phyloP scores from a whole-genome alignment of 371 early-diverging fungal genomes.

The Haplosporangium sp. region DNA sequence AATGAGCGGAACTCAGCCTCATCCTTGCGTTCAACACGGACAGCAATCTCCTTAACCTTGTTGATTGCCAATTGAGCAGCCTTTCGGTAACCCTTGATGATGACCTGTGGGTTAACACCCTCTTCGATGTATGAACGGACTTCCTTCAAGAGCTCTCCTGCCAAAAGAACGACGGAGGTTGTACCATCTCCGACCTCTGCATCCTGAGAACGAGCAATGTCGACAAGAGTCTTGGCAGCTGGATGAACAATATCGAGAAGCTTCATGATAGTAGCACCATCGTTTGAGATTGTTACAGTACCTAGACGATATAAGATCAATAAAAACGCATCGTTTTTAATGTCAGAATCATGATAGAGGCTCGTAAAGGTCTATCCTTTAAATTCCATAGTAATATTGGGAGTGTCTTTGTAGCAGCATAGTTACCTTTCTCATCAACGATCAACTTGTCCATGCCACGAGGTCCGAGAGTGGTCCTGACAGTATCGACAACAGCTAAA shows the following conservation, averaged over 20 bases:
- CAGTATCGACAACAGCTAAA: constrained; percentile 94
- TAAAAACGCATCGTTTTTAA: neutral
- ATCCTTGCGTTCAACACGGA: constrained; percentile 80
- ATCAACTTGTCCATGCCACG: constrained; percentile 99
- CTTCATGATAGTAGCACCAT: constrained; percentile 99
- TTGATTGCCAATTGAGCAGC: constrained; percentile 88
- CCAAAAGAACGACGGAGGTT: constrained; percentile 98
- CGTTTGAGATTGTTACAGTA: constrained; percentile 98
- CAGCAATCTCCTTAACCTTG: constrained; percentile 89
- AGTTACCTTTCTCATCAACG: constrained; percentile 88
- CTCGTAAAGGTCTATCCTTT: neutral
- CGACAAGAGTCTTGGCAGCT: constrained; percentile 97
- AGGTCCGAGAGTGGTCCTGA: constrained; percentile 99
- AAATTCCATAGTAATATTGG: neutral
- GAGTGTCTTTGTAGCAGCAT: neutral
- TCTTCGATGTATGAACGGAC: constrained; percentile 96
- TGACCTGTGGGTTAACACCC: constrained; percentile 94
- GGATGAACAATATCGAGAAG: constrained; percentile 99
- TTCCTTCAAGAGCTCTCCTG: constrained; percentile 96
- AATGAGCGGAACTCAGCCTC: constrained; percentile 89
- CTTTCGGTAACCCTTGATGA: constrained; percentile 94
- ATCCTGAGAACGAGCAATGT: constrained; percentile 99
- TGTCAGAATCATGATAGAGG: neutral
- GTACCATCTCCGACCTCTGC: constrained; percentile 99
- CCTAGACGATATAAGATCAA: constrained; percentile 57